Evolutionary conservation across 176 grass and related monocot species (phyloP).

Genomic region (Rhynchospora pubera): DNA sequence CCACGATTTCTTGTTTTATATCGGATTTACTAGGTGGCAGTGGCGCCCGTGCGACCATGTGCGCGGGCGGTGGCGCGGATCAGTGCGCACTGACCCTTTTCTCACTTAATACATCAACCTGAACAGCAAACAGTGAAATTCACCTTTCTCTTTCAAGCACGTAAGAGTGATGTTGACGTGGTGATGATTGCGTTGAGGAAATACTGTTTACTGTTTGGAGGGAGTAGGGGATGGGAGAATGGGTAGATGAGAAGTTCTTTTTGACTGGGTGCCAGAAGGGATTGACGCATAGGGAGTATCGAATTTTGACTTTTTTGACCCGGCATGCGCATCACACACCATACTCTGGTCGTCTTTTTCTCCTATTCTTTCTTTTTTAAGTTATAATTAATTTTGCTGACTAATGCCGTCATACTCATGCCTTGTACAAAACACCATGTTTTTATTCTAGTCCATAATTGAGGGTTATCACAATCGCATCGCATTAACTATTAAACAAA

Average conservation of each 20-base stretch:
- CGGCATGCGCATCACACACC: not conserved
- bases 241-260: slow-evolving; percentile 24
- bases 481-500: not conserved
- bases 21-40: not conserved
- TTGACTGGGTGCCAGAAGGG: slow-evolving; percentile 17
- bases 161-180: not conserved
- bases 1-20: not conserved
- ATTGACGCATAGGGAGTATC: slow-evolving; percentile 26
- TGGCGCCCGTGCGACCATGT: slow-evolving; percentile 14
- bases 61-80: not conserved
- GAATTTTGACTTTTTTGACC: slow-evolving; percentile 34
- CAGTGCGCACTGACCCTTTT: slow-evolving; percentile 2
- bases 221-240: not conserved
- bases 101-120: not conserved
- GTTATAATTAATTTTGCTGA: not conserved
- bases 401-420: not conserved
- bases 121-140: slow-evolving; percentile 10
- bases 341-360: not conserved
- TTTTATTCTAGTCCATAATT: not conserved
- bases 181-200: not conserved
- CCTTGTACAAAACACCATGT: not conserved
- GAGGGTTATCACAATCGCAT: not conserved
- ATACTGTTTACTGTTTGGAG: not conserved
- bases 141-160: not conserved
- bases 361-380: not conserved